Evolutionary conservation across 805 yeast species (phyloP), one percentile per base, ranked within the genome.

Genomic region (Monosporozyma siamensis): DNA sequence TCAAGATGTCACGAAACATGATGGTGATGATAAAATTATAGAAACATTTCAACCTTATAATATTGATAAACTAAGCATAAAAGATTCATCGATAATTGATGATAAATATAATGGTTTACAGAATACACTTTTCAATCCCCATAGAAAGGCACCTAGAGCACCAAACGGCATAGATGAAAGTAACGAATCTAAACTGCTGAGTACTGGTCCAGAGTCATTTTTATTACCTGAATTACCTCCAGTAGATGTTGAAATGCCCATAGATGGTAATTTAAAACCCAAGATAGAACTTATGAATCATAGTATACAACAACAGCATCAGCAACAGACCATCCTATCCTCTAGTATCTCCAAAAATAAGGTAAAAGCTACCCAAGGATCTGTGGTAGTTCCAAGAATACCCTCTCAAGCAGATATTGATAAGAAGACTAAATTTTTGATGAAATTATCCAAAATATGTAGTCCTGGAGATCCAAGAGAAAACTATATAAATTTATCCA

Each of bases 391-490:
- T 10, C 35, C 35, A 18, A 32, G 35, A 18, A 32, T 22, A 6
- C 35, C 35, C 17, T 32, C 35, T 4, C 35, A 32, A 12, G 35
- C 23, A 4, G 35, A 32, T 32, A 32, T 32, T 10, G 18, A 24
- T 8, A 35, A 29, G 41, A 41, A 36, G 42, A 44, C 23, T 18
- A 44, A 32, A 24, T 47, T 14, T 47, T 47, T 23, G 74, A 77
- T 38, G 14, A 82, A 79, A 52, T 68, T 92, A 39, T 71, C 76
- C 42, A 76, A 79, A 31, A 89, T 89, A 38, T 90, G 96, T 55
- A 72, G 87, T 1, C 78, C 76, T 23, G 94, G 90, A 6, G 94
- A 92, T 64, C 98, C 99, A 10, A 75, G 78, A 24, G 69, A 69
- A 41, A 59, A 74, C 38, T 92, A 85, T 61, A 68, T 70, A 34